Evolutionary conservation across 1,284 basidiomycete genomes (phyloP).

Genomic region (Lentinus polychrous): DNA sequence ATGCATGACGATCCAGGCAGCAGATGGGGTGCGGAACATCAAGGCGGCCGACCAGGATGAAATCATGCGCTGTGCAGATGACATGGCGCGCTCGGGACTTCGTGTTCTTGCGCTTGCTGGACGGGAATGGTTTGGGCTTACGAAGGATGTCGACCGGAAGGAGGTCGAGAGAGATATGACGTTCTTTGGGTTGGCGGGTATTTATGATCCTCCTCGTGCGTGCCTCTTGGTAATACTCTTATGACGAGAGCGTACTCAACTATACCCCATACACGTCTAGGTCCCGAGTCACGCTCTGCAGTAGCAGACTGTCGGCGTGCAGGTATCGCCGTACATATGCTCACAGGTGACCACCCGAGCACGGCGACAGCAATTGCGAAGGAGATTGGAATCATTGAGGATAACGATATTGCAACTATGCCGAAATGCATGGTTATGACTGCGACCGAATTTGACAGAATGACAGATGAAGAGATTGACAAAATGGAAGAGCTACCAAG

Average conservation of each 20-base stretch:
- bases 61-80: no score
- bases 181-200: constrained; percentile 93
- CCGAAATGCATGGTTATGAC: constrained; percentile 37
- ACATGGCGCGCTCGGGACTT: constrained; percentile 66
- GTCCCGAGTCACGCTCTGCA: constrained; percentile 84
- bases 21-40: background rate
- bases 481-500: constrained; percentile 44
- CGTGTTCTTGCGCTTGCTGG: constrained; percentile 91
- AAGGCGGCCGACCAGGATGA: constrained; percentile 10
- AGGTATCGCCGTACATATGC: constrained; percentile 94
- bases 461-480: constrained; percentile 58
- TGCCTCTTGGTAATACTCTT: no score
- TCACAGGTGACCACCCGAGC: constrained; percentile 97
- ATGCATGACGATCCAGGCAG: no score
- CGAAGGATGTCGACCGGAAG: constrained; percentile 84
- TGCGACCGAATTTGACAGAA: constrained; percentile 55
- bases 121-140: constrained; percentile 72
- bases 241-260: no score
- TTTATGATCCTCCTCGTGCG: constrained; percentile 98
- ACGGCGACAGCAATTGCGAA: constrained; percentile 97
- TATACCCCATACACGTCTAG: no score
- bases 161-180: constrained; percentile 82
- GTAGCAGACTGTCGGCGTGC: constrained; percentile 89
- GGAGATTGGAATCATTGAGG: constrained; percentile 89
- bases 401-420: no score